Percentiles rank a stretch among this genome's conserved stretches.
These are phyloP conservation scores for Epicoccum nigrum DNA, from an alignment of 2,329 filamentous ascomycete species.

Conservation along the genomic window DNA sequence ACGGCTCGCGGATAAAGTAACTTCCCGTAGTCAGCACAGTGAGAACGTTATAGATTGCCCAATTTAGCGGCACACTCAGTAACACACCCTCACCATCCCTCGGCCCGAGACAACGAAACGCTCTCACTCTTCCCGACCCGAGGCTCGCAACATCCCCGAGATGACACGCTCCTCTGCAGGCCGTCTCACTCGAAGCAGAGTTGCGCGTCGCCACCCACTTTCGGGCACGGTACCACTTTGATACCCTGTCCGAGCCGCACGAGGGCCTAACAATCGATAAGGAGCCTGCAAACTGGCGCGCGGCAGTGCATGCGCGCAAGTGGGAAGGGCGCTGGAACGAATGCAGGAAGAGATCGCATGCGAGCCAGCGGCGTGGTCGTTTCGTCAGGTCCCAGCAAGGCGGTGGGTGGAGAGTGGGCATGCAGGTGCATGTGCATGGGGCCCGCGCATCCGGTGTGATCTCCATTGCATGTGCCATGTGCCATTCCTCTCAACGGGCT, in stretches of 20 bases:
- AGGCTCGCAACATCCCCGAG: conserved; percentile 1
- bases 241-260: conserved; percentile 3
- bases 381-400: neutral
- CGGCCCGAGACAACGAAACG: conserved; percentile 5
- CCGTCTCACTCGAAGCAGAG: conserved; percentile 6
- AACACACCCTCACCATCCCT: neutral
- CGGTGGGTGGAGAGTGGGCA: conserved; percentile 1
- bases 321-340: neutral
- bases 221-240: conserved; percentile 3
- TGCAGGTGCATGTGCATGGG: conserved; percentile 10
- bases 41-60: too few species aligned
- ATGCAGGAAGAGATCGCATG: conserved; percentile 8
- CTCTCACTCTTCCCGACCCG: neutral
- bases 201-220: conserved; percentile 11
- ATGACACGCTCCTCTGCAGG: conserved; percentile 7
- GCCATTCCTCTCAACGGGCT: conserved; percentile 7
- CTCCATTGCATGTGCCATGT: conserved; percentile 15
- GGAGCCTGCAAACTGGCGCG: conserved; percentile 1
- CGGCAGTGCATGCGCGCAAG: neutral
- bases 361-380: conserved; percentile 4
- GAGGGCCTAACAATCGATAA: conserved; percentile 1
- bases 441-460: conserved; percentile 7
- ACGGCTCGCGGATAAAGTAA: too few species aligned
- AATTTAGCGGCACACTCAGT: neutral
- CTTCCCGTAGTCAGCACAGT: too few species aligned